Evolutionary conservation across 805 yeast genomes (phyloP).

Genomic region (Metschnikowia noctiluminum): DNA sequence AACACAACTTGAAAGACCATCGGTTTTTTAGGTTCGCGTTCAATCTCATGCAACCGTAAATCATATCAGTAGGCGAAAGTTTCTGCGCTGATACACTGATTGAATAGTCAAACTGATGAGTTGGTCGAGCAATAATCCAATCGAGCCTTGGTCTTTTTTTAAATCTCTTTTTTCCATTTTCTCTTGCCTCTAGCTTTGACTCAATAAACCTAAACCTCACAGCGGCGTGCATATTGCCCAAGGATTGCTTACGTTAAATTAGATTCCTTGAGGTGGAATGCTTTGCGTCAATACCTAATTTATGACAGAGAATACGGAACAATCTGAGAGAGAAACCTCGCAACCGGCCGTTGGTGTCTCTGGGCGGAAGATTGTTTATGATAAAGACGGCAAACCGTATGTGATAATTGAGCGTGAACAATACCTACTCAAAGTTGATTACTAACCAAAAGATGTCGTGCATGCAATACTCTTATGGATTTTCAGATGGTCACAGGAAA

Average conservation of each 20-base stretch:
- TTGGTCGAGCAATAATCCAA: too few species aligned
- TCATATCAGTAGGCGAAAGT: too few species aligned
- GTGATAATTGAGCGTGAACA: slow-evolving; percentile 29
- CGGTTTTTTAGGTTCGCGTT: too few species aligned
- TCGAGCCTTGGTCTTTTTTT: too few species aligned
- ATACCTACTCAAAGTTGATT: background rate
- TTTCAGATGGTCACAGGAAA: slow-evolving; percentile 58
- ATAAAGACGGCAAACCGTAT: slow-evolving; percentile 91
- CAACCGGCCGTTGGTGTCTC: slow-evolving; percentile 49
- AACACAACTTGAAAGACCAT: too few species aligned
- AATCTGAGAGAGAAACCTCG: background rate
- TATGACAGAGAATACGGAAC: background rate
- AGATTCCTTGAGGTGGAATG: background rate
- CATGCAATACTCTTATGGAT: slow-evolving; percentile 81
- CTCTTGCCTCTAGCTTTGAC: too few species aligned
- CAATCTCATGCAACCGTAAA: too few species aligned
- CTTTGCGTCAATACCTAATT: background rate
- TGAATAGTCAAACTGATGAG: too few species aligned
- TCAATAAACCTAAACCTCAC: too few species aligned
- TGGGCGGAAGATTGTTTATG: slow-evolving; percentile 72
- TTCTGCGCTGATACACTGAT: too few species aligned
- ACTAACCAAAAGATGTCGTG: slow-evolving; percentile 58
- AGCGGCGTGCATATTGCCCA: background rate
- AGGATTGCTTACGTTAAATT: background rate
- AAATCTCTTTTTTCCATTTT: too few species aligned